Conservation (phyloP, 768 basidiomycete species). For the Psilocybe sp. region DNA sequence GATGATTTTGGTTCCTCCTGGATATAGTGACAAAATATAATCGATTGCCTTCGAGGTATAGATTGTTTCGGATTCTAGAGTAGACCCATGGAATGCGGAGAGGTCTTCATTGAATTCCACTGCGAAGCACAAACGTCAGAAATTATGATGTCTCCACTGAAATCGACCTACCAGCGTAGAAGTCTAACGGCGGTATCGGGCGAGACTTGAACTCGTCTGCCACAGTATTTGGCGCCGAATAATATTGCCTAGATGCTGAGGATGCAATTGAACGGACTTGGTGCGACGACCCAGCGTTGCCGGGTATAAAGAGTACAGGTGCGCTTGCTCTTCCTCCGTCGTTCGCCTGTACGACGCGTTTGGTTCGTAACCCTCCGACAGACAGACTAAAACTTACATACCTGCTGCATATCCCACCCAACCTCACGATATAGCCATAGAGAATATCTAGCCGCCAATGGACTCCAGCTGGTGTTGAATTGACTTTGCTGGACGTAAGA, state of each 20-base stretch:
- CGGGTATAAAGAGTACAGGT: conserved; percentile 96
- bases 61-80: conserved; percentile 75
- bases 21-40: conserved; percentile 80
- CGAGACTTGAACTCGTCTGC: conserved; percentile 51
- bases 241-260: conserved; percentile 82
- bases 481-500: conserved; percentile 74
- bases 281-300: conserved; percentile 92
- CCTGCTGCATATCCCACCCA: conserved; percentile 74
- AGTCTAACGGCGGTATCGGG: conserved; percentile 63
- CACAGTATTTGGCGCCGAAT: conserved; percentile 53
- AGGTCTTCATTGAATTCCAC: conserved; percentile 98
- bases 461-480: conserved; percentile 69
- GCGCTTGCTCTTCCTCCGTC: conserved; percentile 39
- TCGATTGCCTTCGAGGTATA: conserved; percentile 71
- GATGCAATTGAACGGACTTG: conserved; percentile 96
- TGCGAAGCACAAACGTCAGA: conserved; percentile 22
- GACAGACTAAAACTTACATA: conserved; percentile 22
- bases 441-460: conserved; percentile 70
- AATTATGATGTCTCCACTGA: background rate
- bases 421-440: conserved; percentile 91
- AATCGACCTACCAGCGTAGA: conserved; percentile 67
- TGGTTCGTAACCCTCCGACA: background rate
- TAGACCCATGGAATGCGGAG: conserved; percentile 91
- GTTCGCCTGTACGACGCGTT: conserved; percentile 7
- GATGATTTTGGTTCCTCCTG: conserved; percentile 57